phyloP scores from a whole-genome alignment of 164 flowering plant species.

The Protea cynaroides region DNA sequence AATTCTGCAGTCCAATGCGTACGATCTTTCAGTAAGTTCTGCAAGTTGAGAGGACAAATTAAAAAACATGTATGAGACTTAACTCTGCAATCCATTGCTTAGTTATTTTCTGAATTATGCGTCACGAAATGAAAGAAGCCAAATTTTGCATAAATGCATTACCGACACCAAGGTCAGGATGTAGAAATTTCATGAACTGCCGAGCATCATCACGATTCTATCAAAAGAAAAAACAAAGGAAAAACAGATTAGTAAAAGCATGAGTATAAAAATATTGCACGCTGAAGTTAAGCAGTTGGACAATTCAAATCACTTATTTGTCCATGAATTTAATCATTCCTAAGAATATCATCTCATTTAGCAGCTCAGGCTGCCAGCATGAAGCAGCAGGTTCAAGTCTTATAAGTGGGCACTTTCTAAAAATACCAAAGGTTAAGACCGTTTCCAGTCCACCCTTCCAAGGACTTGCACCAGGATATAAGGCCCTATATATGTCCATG shows the following conservation, averaged over 20 bases:
- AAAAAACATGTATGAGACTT: not conserved
- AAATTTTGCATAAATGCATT: slow-evolving; percentile 15
- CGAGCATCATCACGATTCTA: slow-evolving; percentile 99
- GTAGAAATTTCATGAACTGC: slow-evolving; percentile 95
- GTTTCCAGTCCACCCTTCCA: no score
- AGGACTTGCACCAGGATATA: no score
- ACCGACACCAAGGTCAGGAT: slow-evolving; percentile 98
- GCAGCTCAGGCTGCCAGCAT: no score
- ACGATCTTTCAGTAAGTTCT: slow-evolving; percentile 99
- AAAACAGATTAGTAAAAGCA: not conserved
- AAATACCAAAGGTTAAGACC: no score
- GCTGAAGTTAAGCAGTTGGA: no score
- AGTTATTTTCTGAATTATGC: not conserved
- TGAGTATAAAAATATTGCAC: not conserved
- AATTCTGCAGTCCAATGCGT: slow-evolving; percentile 93
- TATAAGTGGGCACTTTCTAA: no score
- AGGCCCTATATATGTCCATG: no score
- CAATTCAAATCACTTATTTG: no score
- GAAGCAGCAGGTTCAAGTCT: no score
- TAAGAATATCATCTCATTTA: no score
- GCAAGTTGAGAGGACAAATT: slow-evolving; percentile 16
- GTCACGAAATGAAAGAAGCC: not conserved
- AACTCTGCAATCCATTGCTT: not conserved
- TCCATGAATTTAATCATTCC: no score
- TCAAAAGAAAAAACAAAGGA: slow-evolving; percentile 3